Evolutionary conservation across 1,284 basidiomycete species (phyloP).

Genomic region (Vanrija humicola): DNA sequence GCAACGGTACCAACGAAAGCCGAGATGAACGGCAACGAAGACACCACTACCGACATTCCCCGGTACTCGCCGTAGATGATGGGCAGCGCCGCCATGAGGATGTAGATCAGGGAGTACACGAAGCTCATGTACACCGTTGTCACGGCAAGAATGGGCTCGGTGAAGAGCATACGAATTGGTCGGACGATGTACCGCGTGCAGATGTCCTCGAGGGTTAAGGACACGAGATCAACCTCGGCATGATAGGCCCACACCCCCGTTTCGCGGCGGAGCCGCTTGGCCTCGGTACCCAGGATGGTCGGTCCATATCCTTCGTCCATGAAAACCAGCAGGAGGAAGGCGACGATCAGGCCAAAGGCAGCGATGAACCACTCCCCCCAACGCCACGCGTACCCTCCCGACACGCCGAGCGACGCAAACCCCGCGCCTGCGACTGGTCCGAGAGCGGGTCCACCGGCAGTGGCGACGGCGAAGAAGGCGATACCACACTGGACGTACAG

Average conservation of each 20-base stretch:
- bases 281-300: conserved; percentile 15
- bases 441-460: conserved; percentile 13
- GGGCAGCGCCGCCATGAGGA: conserved; percentile 23
- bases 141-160: conserved; percentile 24
- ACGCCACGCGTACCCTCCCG: conserved; percentile 15
- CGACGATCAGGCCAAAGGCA: conserved; percentile 14
- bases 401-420: not conserved
- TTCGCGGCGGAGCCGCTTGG: conserved; percentile 6
- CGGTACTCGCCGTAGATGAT: conserved; percentile 23
- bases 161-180: conserved; percentile 19
- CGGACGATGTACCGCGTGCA: conserved; percentile 18
- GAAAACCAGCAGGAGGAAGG: conserved; percentile 10
- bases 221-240: conserved; percentile 17
- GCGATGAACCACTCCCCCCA: conserved; percentile 25
- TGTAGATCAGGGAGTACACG: conserved; percentile 25
- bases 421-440: conserved; percentile 20
- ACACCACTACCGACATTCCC: conserved; percentile 6
- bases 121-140: conserved; percentile 24
- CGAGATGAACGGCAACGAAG: conserved; percentile 13
- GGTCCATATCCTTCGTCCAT: conserved; percentile 21
- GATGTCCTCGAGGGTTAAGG: conserved; percentile 15
- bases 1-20: conserved; percentile 19
- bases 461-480: conserved; percentile 13
- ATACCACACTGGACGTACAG: conserved; percentile 13
- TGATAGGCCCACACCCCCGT: conserved; percentile 19